Evolutionary conservation across 148 eudicot genomes (phyloP).

Genomic region (Fagopyrum esculentum): DNA sequence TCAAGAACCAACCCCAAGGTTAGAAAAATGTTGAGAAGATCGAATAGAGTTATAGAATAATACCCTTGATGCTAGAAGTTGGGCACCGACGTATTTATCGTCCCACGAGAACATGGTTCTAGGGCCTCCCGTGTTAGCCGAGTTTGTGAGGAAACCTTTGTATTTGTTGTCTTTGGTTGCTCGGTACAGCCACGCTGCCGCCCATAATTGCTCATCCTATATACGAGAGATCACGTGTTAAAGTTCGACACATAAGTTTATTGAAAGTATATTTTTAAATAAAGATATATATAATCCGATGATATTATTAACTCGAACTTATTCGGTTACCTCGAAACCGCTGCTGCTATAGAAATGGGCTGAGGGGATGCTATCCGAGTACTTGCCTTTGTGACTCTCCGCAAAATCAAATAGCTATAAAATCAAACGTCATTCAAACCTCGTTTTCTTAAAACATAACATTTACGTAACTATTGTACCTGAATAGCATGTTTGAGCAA

Average conservation of each 20-base stretch:
- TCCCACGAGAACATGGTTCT: slow-evolving; percentile 51
- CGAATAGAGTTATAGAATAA: neutral
- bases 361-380: slow-evolving; percentile 36
- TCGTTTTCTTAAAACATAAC: too few relatives aligned
- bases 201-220: slow-evolving; percentile 53
- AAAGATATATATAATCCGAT: too few relatives aligned
- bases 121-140: slow-evolving; percentile 22
- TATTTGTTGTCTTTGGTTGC: slow-evolving; percentile 28
- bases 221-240: neutral
- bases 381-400: slow-evolving; percentile 26
- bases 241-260: too few relatives aligned
- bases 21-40: neutral
- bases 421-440: too few relatives aligned
- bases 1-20: neutral
- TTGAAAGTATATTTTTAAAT: too few relatives aligned
- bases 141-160: slow-evolving; percentile 2
- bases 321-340: slow-evolving; percentile 26
- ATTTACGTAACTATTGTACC: too few relatives aligned
- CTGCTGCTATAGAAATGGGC: slow-evolving; percentile 39
- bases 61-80: slow-evolving; percentile 38
- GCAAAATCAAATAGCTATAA: slow-evolving; percentile 41
- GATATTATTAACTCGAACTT: neutral
- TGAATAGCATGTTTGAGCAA: slow-evolving; percentile 36
- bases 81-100: slow-evolving; percentile 49
- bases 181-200: slow-evolving; percentile 38